These are phyloP conservation scores for Galerina sulciceps DNA, from an alignment of 768 basidiomycete genomes.

Conservation along the genomic window DNA sequence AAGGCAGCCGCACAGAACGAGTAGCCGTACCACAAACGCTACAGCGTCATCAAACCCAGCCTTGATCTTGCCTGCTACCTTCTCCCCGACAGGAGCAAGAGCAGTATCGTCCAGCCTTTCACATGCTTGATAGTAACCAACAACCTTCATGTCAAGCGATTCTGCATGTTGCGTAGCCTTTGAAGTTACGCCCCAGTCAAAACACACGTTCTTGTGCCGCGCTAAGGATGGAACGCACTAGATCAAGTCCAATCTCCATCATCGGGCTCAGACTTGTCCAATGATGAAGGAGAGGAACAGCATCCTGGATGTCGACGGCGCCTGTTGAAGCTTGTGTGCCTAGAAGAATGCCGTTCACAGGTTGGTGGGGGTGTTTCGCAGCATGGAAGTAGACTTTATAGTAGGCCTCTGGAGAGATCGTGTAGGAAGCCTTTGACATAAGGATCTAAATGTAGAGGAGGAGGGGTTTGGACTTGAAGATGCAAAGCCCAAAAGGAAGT, in stretches of 20 bases:
- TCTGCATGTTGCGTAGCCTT: constrained; percentile 68
- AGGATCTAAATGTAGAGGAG: background rate
- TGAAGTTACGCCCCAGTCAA: background rate
- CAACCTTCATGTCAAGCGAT: constrained; percentile 53
- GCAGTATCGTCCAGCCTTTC: constrained; percentile 64
- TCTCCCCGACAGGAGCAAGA: constrained; percentile 69
- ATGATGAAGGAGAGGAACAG: constrained; percentile 80
- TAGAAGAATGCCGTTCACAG: constrained; percentile 81
- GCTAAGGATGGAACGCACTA: constrained; percentile 47
- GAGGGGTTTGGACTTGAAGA: background rate
- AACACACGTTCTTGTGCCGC: background rate
- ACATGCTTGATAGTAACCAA: constrained; percentile 80
- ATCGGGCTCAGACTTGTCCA: constrained; percentile 85
- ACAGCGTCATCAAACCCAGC: constrained; percentile 60
- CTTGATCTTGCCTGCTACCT: constrained; percentile 59
- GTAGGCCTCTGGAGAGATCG: constrained; percentile 65
- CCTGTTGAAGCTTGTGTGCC: constrained; percentile 44
- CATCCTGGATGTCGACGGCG: constrained; percentile 59
- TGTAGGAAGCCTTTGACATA: constrained; percentile 42
- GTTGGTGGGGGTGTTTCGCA: constrained; percentile 75
- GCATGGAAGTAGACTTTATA: constrained; percentile 79
- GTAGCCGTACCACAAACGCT: constrained; percentile 66
- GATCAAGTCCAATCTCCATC: constrained; percentile 85
- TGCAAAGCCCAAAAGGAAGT: background rate
- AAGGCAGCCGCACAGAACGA: background rate